phyloP scores from a whole-genome alignment of 495 filamentous ascomycete genomes.

The Penicillium silybi region DNA sequence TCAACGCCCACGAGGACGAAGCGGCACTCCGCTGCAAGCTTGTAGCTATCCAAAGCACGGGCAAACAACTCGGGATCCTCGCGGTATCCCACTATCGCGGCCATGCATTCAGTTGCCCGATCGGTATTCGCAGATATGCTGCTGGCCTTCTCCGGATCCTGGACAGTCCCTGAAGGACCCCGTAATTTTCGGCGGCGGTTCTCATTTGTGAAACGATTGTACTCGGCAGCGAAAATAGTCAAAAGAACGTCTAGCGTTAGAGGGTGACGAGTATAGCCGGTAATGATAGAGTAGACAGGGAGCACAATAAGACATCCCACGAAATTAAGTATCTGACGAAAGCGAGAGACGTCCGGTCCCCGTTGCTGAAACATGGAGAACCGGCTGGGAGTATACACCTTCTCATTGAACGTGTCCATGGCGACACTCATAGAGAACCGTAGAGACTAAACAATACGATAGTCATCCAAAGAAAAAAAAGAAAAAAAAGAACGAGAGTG shows the following conservation, averaged over 20 bases:
- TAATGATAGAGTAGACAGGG: conserved; percentile 20
- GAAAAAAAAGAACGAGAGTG: background rate
- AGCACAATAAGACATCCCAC: conserved; percentile 23
- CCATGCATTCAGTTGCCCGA: conserved; percentile 20
- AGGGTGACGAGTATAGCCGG: conserved; percentile 19
- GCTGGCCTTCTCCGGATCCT: conserved; percentile 15
- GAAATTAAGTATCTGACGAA: conserved; percentile 24
- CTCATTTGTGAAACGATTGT: conserved; percentile 24
- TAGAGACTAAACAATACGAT: background rate
- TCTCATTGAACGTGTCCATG: conserved; percentile 11
- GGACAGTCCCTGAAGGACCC: background rate
- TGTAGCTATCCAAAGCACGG: conserved; percentile 31
- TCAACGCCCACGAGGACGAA: conserved; percentile 31
- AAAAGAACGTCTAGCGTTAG: conserved; percentile 24
- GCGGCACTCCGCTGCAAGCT: conserved; percentile 18
- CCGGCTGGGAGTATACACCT: conserved; percentile 7
- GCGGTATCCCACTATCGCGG: conserved; percentile 32
- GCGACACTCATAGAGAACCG: background rate
- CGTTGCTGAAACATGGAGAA: conserved; percentile 16
- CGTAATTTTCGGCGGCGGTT: conserved; percentile 12
- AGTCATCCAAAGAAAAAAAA: background rate
- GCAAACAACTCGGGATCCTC: conserved; percentile 29
- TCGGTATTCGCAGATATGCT: background rate
- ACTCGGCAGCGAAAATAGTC: conserved; percentile 24
- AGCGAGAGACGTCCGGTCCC: conserved; percentile 20